Conservation (phyloP, 352 stramenopile genomes). For the Phytophthora ohioensis region DNA sequence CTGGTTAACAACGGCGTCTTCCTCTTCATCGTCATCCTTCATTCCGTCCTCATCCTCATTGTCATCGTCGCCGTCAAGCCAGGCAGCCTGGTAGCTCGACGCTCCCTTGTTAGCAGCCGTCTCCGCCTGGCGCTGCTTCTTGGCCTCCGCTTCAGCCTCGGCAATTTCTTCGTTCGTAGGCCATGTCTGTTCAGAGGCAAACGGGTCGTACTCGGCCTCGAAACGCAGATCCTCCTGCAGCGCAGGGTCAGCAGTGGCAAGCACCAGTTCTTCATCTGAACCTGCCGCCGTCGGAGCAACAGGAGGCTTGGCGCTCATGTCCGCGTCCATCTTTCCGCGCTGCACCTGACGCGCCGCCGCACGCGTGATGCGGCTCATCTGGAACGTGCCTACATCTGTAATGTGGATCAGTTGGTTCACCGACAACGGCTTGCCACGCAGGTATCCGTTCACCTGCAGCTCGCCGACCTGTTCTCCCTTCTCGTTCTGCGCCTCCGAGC, state of each 20-base stretch:
- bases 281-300: conserved; percentile 20
- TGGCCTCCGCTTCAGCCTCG: conserved; percentile 74
- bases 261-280: conserved; percentile 51
- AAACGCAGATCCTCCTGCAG: conserved; percentile 87
- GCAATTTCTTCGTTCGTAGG: conserved; percentile 96
- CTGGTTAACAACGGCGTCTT: conserved; percentile 62
- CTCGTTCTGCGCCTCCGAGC: conserved; percentile 48
- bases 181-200: conserved; percentile 98
- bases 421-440: conserved; percentile 94
- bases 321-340: conserved; percentile 46
- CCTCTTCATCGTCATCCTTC: conserved; percentile 70
- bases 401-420: conserved; percentile 98
- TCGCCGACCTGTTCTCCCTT: conserved; percentile 60
- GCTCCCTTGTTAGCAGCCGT: conserved; percentile 62
- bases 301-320: conserved; percentile 33
- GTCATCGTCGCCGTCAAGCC: conserved; percentile 88
- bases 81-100: conserved; percentile 96
- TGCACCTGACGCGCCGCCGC: conserved; percentile 56
- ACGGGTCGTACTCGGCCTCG: conserved; percentile 92
- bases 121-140: conserved; percentile 64
- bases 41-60: conserved; percentile 64
- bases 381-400: conserved; percentile 95
- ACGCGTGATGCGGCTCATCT: conserved; percentile 80
- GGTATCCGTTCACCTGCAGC: conserved; percentile 94
- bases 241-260: conserved; percentile 70